Base-by-base conservation (phyloP, 106 monocot genomes). In the Ottelia alismoides region DNA sequence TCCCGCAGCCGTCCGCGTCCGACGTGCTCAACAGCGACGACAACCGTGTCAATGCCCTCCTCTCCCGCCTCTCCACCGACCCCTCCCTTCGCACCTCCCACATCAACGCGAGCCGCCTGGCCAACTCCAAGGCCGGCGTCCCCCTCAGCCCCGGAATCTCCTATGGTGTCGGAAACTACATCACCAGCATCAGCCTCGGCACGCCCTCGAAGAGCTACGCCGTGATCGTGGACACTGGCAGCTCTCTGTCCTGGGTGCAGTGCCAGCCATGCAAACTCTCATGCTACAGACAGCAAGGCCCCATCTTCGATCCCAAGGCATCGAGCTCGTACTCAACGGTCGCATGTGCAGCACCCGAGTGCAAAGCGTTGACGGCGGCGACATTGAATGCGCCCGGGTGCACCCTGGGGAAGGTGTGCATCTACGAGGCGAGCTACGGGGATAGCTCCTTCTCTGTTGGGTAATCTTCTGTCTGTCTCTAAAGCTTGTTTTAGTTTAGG, bases 141-240 rank as follows among this genome's bases (percentile, higher is more conserved):
- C 69, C 78, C 11, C 67, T 78, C 25, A 29, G 14, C n/a, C 53
- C 79, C 2, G 81, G 77, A 18, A 18, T 53, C 29, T 57, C 78
- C 51, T 12, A 76, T 30, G 75, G 72, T 56, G 75, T 84, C 32
- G 84, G 78, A 12, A 96, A 88, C 76, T 96, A 85, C 65, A 54
- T 96, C 23, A 70, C 81, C 26, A 55, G 54, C 28, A 76, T 96
- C 48, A 49, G 68, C 20, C 81, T 96, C 21, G 94, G 94, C 20
- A 79, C 81, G 18, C 88, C 88, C 0, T 11, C 81, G 22, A 59
- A 53, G 43, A 25, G 57, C 47, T 82, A 74, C 72, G 17, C 63
- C 57, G 67, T 96, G 71, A 76, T 96, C 20, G 76, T 96, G 56
- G 94, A 96, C 76, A 96, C 88, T 18, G 94, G 94, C 10, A 85